These are phyloP conservation scores for Scedosporium boydii DNA, from an alignment of 2,329 filamentous ascomycete genomes.

Conservation along the genomic window DNA sequence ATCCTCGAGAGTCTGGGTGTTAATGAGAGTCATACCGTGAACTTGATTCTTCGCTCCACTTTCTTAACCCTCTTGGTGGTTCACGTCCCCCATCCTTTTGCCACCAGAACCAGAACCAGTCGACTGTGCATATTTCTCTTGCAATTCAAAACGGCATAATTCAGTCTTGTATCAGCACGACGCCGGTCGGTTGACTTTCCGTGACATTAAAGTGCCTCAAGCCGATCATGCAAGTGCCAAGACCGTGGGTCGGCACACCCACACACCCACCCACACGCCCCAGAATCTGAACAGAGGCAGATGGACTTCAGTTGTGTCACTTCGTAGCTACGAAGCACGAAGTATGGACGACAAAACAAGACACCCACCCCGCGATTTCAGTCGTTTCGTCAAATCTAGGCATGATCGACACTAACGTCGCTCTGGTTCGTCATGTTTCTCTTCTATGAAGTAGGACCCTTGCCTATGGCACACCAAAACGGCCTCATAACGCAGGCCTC, in stretches of 20 bases:
- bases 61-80: not conserved
- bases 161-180: conserved; percentile 3
- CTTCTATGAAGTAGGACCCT: not conserved
- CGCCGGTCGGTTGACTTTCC: not conserved
- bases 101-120: not conserved
- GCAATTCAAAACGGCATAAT: conserved; percentile 1
- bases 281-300: not conserved
- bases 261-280: not conserved
- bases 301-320: not conserved
- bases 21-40: not conserved
- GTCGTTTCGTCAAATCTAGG: not conserved
- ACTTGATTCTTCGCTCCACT: not conserved
- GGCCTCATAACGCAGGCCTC: not conserved
- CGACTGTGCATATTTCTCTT: not conserved
- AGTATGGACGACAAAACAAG: not conserved
- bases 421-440: not conserved
- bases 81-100: not conserved
- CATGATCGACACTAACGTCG: not conserved
- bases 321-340: not conserved
- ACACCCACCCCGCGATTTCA: not conserved
- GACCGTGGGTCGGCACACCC: not conserved
- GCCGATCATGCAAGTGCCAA: conserved; percentile 5
- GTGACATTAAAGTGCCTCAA: not conserved
- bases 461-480: not conserved
- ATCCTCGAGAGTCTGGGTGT: not conserved